These are phyloP conservation scores for Perkinsus marinus DNA, from an alignment of 169 alveolate genomes.

Conservation along the genomic window DNA sequence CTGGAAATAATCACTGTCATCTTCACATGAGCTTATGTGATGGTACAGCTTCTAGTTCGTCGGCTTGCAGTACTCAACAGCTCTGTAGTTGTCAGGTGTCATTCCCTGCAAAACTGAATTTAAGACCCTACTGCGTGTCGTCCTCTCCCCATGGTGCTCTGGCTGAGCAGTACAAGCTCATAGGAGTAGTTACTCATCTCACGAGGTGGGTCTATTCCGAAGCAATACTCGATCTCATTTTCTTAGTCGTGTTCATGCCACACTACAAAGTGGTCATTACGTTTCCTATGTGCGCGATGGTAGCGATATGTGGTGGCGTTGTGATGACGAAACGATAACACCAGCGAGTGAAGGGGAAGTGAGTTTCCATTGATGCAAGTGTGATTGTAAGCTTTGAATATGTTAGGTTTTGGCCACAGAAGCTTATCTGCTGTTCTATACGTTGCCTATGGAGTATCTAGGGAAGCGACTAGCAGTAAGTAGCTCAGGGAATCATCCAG, in stretches of 20 bases:
- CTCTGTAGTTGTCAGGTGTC: neutral
- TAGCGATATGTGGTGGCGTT: neutral
- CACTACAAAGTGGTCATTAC: neutral
- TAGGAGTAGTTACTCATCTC: neutral
- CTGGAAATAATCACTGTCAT: too few relatives aligned
- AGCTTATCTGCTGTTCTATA: neutral
- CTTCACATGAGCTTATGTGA: too few relatives aligned
- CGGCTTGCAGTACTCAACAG: too few relatives aligned
- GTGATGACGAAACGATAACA: neutral
- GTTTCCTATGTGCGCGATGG: neutral
- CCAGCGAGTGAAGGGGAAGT: neutral
- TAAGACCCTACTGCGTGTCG: neutral
- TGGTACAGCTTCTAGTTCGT: too few relatives aligned
- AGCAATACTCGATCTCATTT: too few relatives aligned
- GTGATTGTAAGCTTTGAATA: neutral
- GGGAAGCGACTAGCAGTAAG: neutral
- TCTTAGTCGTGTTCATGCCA: neutral
- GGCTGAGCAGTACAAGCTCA: neutral
- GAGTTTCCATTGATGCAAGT: neutral
- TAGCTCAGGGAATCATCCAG: too few relatives aligned
- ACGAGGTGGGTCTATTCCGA: neutral
- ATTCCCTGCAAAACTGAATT: neutral
- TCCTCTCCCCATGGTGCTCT: neutral
- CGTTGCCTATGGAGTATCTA: neutral
- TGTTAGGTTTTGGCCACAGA: neutral